phyloP scores from a whole-genome alignment of 1,139 yeast genomes.

The Blastobotrys apis region DNA sequence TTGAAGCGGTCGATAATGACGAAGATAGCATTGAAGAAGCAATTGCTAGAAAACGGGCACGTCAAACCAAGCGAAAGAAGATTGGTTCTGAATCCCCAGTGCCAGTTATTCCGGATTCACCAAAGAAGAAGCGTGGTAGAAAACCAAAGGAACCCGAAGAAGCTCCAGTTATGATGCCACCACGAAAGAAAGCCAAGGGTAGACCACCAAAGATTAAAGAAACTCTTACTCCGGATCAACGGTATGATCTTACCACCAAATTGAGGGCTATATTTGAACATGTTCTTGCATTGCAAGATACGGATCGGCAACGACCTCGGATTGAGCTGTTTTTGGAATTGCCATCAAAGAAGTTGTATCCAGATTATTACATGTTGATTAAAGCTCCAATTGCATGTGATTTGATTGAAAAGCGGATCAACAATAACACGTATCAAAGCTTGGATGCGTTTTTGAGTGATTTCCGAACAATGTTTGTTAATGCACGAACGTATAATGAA shows the following conservation, averaged over 20 bases:
- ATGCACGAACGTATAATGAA: slow-evolving; percentile 84
- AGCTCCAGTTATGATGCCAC: slow-evolving; percentile 19
- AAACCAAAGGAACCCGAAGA: slow-evolving; percentile 6
- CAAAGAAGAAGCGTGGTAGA: slow-evolving; percentile 10
- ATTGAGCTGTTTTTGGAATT: slow-evolving; percentile 63
- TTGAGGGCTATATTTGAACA: slow-evolving; percentile 26
- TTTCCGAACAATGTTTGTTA: slow-evolving; percentile 69
- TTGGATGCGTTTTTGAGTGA: slow-evolving; percentile 66
- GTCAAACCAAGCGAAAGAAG: slow-evolving; percentile 22
- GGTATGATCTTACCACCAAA: slow-evolving; percentile 25
- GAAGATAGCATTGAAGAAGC: slow-evolving; percentile 68
- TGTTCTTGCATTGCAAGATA: slow-evolving; percentile 27
- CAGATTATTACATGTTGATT: slow-evolving; percentile 82
- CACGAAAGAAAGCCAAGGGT: slow-evolving; percentile 34
- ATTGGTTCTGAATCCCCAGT: slow-evolving; percentile 2
- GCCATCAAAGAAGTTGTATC: slow-evolving; percentile 67
- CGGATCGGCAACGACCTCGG: slow-evolving; percentile 32
- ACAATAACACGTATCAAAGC: slow-evolving; percentile 47
- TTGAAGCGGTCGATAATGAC: slow-evolving; percentile 65
- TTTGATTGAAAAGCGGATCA: slow-evolving; percentile 39
- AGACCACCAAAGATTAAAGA: slow-evolving; percentile 39
- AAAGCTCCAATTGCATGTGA: slow-evolving; percentile 80
- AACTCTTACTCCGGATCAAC: slow-evolving; percentile 39
- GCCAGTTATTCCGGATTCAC: neutral
- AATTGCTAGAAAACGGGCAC: slow-evolving; percentile 55